A percentile compares a stretch with the other conserved stretches of the same genome.
These are phyloP conservation scores for Penicillium aurantiogriseum DNA, from an alignment of 2,329 filamentous ascomycete species.

Conservation along the genomic window DNA sequence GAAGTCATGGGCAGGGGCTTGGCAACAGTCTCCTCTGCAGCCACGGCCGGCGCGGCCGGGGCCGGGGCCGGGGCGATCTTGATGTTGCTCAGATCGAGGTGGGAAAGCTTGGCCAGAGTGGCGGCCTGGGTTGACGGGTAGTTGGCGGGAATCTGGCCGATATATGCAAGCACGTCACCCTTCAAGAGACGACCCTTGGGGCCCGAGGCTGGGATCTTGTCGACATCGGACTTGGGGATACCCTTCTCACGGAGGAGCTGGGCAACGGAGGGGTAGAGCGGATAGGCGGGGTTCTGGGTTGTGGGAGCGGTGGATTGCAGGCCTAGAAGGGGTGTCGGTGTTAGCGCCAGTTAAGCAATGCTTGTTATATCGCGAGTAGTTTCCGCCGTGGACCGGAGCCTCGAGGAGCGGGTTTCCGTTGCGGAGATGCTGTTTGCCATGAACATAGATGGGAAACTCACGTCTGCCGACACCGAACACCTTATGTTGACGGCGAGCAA, in stretches of 20 bases:
- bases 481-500: slow-evolving; percentile 37
- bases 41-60: slow-evolving; percentile 36
- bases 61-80: slow-evolving; percentile 63
- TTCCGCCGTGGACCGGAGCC: not conserved
- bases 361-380: not conserved
- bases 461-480: slow-evolving; percentile 32
- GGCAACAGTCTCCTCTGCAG: slow-evolving; percentile 31
- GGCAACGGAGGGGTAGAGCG: slow-evolving; percentile 71
- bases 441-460: slow-evolving; percentile 28
- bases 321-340: slow-evolving; percentile 22
- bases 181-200: slow-evolving; percentile 87
- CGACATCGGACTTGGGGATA: slow-evolving; percentile 70
- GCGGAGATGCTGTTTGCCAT: not conserved
- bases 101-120: slow-evolving; percentile 70
- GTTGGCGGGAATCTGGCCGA: slow-evolving; percentile 72
- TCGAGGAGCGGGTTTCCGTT: slow-evolving; percentile 1
- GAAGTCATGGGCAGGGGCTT: slow-evolving; percentile 33
- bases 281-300: slow-evolving; percentile 47
- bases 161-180: slow-evolving; percentile 87
- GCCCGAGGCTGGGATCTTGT: slow-evolving; percentile 82
- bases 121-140: slow-evolving; percentile 70
- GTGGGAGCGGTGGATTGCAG: slow-evolving; percentile 36
- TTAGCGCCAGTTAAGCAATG: slow-evolving; percentile 7
- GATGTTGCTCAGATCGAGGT: slow-evolving; percentile 94
- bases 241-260: slow-evolving; percentile 77